These are phyloP conservation scores for Coriaria nepalensis DNA, from an alignment of 306 rosid genomes.

Conservation along the genomic window DNA sequence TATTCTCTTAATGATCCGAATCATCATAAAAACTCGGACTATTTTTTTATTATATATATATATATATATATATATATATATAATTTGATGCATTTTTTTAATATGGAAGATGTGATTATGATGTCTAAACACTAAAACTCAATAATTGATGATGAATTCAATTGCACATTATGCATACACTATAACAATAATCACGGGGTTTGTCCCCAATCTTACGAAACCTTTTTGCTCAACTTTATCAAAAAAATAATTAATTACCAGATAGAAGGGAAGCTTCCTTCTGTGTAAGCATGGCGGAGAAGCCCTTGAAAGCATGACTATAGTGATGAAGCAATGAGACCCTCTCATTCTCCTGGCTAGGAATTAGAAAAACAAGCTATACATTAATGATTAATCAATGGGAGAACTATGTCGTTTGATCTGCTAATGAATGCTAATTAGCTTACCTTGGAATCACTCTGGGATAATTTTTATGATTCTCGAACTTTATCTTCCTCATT, in stretches of 20 bases:
- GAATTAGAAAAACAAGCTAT: background rate
- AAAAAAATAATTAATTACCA: conserved; percentile 27
- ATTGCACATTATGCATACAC: no score
- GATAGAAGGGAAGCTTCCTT: conserved; percentile 69
- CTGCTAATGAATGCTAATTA: background rate
- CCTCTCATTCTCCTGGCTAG: conserved; percentile 53
- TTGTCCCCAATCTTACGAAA: no score
- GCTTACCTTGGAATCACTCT: conserved; percentile 41
- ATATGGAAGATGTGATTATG: background rate
- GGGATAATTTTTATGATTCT: conserved; percentile 32
- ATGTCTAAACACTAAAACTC: background rate
- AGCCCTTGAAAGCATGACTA: conserved; percentile 71
- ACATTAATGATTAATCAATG: background rate
- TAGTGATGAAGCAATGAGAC: conserved; percentile 45
- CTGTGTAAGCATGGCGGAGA: conserved; percentile 81
- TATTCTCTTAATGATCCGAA: no score
- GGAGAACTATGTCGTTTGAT: background rate
- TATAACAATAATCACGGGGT: no score
- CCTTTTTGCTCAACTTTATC: background rate
- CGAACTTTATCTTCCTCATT: conserved; percentile 13
- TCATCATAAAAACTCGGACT: no score
- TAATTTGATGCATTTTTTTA: background rate
- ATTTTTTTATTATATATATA: background rate
- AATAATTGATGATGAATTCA: no score
- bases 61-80: background rate